Evolutionary conservation across 306 rosid genomes (phyloP).

Genomic region (Abrus pulchellus): DNA sequence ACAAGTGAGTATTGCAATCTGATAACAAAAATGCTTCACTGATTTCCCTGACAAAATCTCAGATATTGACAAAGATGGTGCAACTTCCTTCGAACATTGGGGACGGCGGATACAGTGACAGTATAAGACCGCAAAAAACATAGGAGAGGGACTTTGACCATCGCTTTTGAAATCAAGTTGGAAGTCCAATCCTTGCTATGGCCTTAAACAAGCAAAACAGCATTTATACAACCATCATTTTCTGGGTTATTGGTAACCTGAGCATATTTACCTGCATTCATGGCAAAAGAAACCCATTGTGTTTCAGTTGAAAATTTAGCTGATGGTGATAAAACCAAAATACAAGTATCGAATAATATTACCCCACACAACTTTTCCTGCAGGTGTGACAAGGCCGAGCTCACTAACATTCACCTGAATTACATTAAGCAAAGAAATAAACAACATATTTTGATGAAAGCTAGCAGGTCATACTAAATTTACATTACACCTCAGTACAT

Average conservation of each 20-base stretch:
- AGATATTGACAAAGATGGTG: background rate
- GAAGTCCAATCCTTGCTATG: slow-evolving; percentile 1
- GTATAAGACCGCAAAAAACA: background rate
- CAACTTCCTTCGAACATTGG: background rate
- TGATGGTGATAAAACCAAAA: background rate
- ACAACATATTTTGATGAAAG: background rate
- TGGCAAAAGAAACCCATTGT: slow-evolving; percentile 30
- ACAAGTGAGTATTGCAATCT: background rate
- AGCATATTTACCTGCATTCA: slow-evolving; percentile 83
- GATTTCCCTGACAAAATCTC: slow-evolving; percentile 23
- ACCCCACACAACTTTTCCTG: slow-evolving; percentile 99
- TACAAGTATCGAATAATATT: slow-evolving; percentile 42
- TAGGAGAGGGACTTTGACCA: background rate
- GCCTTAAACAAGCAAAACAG: slow-evolving; percentile 80
- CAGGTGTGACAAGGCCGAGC: slow-evolving; percentile 94
- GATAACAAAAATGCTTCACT: slow-evolving; percentile 6
- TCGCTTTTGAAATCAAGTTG: background rate
- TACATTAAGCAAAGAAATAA: slow-evolving; percentile 21
- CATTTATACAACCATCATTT: slow-evolving; percentile 94
- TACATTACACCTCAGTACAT: background rate
- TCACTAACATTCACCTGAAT: slow-evolving; percentile 93
- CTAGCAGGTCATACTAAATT: background rate
- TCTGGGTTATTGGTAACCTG: slow-evolving; percentile 95
- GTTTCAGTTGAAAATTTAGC: slow-evolving; percentile 13
- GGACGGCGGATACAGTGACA: background rate